Base-by-base conservation (phyloP, 116 monocot genomes). In the Zostera marina region DNA sequence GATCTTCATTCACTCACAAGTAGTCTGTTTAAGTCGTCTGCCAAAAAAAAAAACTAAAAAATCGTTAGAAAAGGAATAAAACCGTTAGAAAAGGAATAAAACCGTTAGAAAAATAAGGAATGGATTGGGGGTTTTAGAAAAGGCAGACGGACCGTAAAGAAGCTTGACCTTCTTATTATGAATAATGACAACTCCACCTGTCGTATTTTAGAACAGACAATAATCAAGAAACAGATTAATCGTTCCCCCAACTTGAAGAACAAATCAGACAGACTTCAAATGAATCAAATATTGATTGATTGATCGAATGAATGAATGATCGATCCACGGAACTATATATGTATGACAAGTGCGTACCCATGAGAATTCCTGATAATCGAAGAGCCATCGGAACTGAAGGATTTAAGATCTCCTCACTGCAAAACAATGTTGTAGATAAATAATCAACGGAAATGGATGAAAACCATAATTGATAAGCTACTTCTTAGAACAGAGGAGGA, bases 311-410 rank as follows among this genome's bases (percentile, higher is more conserved):
- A 14, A 54, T 23, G 13, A 25, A 54, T 11, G 13, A 8, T 8
- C 3, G 51, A 51, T 51, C 51, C 5, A 19, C 51, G 21, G 4
- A 16, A 51, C 21, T 21, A 3, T 9, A n/a, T n/a, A n/a, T n/a
- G n/a, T n/a, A n/a, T n/a, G n/a, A n/a, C 8, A 14, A n/a, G n/a
- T n/a, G n/a, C n/a, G 71, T 24, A 71, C 94, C 96, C 96, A 96
- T 96, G 59, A 96, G 80, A 45, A 96, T 96, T 58, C 89, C 82
- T 9, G 96, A 85, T 51, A 96, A 80, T n/a, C 96, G 56, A 41
- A 96, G 80, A 7, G 96, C 89, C 96, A 96, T 96, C 11, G 96
- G 96, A 66, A 89, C 88, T 8, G 89, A 70, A 11, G 96, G 96
- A 56, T 96, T 80, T 65, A 96, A 60, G 15, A 96, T 89, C 76